phyloP scores from a whole-genome alignment of 805 yeast genomes.

The Schwanniomyces pseudopolymorphus region DNA sequence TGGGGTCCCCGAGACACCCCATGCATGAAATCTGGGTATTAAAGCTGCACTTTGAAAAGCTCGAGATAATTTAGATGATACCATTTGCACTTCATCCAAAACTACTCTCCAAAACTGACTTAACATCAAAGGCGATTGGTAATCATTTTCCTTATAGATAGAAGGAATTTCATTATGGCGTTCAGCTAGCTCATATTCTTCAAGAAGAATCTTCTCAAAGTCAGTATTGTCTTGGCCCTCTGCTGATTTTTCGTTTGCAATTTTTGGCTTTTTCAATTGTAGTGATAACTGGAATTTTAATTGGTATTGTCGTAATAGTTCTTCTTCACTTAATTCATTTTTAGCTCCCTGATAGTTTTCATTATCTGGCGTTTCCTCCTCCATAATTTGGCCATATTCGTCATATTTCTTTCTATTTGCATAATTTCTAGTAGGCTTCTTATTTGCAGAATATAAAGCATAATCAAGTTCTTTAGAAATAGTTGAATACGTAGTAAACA shows the following conservation, averaged over 20 bases:
- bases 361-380: neutral
- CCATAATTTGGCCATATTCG: constrained; percentile 10
- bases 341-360: neutral
- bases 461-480: constrained; percentile 75
- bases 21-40: constrained; percentile 82
- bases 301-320: constrained; percentile 16
- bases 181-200: constrained; percentile 29
- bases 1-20: constrained; percentile 98
- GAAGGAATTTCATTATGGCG: constrained; percentile 25
- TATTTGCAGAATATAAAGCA: constrained; percentile 67
- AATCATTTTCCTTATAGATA: constrained; percentile 37
- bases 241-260: constrained; percentile 22
- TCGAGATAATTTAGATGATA: constrained; percentile 66
- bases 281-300: constrained; percentile 27
- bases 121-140: constrained; percentile 79
- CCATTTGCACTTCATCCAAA: constrained; percentile 94
- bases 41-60: constrained; percentile 79
- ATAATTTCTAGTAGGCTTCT: constrained; percentile 45
- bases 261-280: constrained; percentile 21
- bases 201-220: constrained; percentile 31
- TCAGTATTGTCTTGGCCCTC: constrained; percentile 25
- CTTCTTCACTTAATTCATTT: constrained; percentile 2
- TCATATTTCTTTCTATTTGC: constrained; percentile 11
- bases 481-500: constrained; percentile 73
- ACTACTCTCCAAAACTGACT: constrained; percentile 88